phyloP scores from a whole-genome alignment of 2,329 filamentous ascomycete genomes.

The Aspergillus sp. region DNA sequence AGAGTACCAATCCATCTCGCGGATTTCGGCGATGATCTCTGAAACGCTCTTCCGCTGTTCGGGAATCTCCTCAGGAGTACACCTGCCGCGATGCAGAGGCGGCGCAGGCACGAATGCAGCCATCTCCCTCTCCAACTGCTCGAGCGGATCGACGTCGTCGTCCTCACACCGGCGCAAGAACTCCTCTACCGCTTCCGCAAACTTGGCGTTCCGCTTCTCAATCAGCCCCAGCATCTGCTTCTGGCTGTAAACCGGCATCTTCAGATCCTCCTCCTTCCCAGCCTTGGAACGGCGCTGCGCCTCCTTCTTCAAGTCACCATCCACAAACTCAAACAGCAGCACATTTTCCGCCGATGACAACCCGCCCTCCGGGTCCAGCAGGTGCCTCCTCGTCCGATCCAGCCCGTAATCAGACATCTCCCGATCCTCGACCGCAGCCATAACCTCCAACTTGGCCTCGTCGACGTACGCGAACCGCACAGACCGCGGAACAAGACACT shows the following conservation, averaged over 20 bases:
- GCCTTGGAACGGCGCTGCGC: slow-evolving; percentile 58
- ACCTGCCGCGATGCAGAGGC: slow-evolving; percentile 29
- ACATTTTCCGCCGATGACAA: slow-evolving; percentile 51
- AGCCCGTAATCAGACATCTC: slow-evolving; percentile 55
- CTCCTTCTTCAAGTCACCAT: slow-evolving; percentile 80
- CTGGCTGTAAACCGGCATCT: slow-evolving; percentile 86
- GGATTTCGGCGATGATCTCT: slow-evolving; percentile 78
- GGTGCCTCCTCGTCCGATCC: slow-evolving; percentile 34
- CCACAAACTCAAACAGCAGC: slow-evolving; percentile 83
- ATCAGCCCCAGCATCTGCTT: slow-evolving; percentile 85
- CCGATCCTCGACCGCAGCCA: slow-evolving; percentile 46
- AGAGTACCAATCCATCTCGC: slow-evolving; percentile 75
- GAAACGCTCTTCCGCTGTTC: slow-evolving; percentile 68
- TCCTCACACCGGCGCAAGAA: slow-evolving; percentile 69
- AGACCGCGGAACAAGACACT: slow-evolving; percentile 63
- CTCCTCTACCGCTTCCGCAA: slow-evolving; percentile 62
- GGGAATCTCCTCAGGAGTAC: slow-evolving; percentile 53
- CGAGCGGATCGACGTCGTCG: slow-evolving; percentile 54
- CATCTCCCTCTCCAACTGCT: slow-evolving; percentile 51
- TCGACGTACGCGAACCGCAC: slow-evolving; percentile 83
- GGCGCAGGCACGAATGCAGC: slow-evolving; percentile 55
- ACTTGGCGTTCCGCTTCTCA: slow-evolving; percentile 79
- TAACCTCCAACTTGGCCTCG: slow-evolving; percentile 70
- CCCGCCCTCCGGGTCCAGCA: slow-evolving; percentile 16
- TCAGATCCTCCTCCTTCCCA: slow-evolving; percentile 74